These are phyloP conservation scores for Vigna mungo DNA, from an alignment of 306 rosid genomes.

Conservation along the genomic window DNA sequence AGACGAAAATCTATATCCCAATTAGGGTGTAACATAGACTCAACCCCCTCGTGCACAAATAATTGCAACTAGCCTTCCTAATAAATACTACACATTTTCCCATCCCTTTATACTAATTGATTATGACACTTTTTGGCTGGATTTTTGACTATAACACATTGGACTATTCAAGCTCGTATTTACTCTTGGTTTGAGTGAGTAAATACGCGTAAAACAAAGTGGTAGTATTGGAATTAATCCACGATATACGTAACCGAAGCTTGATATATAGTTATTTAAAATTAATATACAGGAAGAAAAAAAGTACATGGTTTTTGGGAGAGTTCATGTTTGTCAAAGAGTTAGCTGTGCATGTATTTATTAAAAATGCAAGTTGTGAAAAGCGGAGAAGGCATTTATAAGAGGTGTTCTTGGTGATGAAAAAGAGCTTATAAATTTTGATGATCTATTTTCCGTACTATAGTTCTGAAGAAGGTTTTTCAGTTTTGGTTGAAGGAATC, in stretches of 20 bases:
- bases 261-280: constrained; percentile 15
- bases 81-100: constrained; percentile 19
- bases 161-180: not conserved
- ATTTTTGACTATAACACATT: constrained; percentile 18
- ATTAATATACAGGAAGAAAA: constrained; percentile 15
- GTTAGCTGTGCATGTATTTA: constrained; percentile 65
- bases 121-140: not conserved
- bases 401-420: constrained; percentile 41
- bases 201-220: constrained; percentile 27
- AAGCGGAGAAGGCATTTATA: constrained; percentile 32
- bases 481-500: not conserved
- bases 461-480: too few species aligned
- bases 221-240: constrained; percentile 18
- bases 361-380: constrained; percentile 50
- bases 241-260: constrained; percentile 4
- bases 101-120: not conserved
- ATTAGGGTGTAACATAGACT: constrained; percentile 41
- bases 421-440: constrained; percentile 11
- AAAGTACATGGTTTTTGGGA: constrained; percentile 1
- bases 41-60: constrained; percentile 52
- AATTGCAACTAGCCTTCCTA: constrained; percentile 39
- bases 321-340: constrained; percentile 66
- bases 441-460: too few species aligned
- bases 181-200: constrained; percentile 4
- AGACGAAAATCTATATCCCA: constrained; percentile 26